Evolutionary conservation across 352 stramenopile species (phyloP), one percentile per base, ranked within the genome.

Genomic region (Pythium scleroteichum): DNA sequence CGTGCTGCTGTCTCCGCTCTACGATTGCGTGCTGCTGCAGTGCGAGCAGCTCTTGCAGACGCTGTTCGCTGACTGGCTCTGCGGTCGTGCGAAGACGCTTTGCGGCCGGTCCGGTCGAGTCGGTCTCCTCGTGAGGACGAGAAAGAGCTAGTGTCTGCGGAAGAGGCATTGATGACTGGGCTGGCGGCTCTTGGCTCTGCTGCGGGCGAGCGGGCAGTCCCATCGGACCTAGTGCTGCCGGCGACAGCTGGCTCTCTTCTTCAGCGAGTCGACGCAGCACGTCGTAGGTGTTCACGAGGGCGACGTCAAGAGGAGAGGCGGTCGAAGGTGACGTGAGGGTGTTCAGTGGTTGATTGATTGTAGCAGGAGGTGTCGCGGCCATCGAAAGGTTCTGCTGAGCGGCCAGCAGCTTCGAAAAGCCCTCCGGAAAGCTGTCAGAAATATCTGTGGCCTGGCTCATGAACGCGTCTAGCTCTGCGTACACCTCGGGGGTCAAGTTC

Each of bases 401-500:
- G 5, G 47, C 56, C 4, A 56, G 8, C 14, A 61, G 44, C 9
- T 41, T 35, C 0, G 53, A 53, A 24, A 61, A 35, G 19, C 53
- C 53, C 13, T 38, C 14, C 3, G 53, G 53, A 24, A 55, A 50
- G 10, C 4, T 42, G 13, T 56, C 57, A 27, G 16, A 17, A 1
- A 20, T 16, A 22, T 62, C 47, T 1, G 44, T n/a, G 2, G 4
- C 44, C 20, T 59, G 29, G 22, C 64, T 75, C 52, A 89, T 44
- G 48, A 86, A 78, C 39, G 67, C 77, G 55, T 82, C 73, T 2
- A 87, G 71, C 8, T 85, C 76, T 12, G 66, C 56, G 35, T 81
- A 90, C 16, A 87, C 75, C 13, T 87, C 78, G 0, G 72, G 45
- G 14, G 76, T 73, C 26, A 87, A 62, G 44, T 87, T 79, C 10